phyloP scores from a whole-genome alignment of 495 filamentous ascomycete species.

The Monascus purpureus region DNA sequence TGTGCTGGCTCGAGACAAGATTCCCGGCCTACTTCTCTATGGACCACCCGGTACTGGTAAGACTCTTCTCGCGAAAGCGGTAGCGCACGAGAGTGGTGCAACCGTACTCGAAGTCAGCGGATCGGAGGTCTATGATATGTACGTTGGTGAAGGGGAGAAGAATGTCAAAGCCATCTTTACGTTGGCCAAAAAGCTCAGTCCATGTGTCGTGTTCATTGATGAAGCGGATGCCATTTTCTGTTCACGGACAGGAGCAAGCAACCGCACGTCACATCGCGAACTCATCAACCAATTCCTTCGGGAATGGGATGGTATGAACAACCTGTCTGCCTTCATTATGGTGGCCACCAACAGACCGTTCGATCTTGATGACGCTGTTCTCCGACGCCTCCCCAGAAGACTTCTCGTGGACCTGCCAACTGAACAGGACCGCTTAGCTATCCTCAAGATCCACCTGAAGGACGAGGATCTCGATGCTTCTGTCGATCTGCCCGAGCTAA shows the following conservation, averaged over 20 bases:
- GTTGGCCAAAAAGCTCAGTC: slow-evolving; percentile 81
- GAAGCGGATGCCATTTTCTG: slow-evolving; percentile 90
- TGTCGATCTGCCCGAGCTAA: slow-evolving; percentile 57
- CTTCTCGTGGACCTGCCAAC: slow-evolving; percentile 81
- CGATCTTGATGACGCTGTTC: slow-evolving; percentile 87
- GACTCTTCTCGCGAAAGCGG: slow-evolving; percentile 86
- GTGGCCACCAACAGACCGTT: slow-evolving; percentile 95
- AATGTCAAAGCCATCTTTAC: slow-evolving; percentile 89
- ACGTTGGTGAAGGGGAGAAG: slow-evolving; percentile 91
- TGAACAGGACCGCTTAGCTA: slow-evolving; percentile 59
- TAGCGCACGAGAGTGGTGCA: slow-evolving; percentile 86
- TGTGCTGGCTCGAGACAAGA: slow-evolving; percentile 80
- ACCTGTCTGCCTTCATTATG: slow-evolving; percentile 89
- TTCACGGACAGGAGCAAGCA: slow-evolving; percentile 43
- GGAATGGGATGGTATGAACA: slow-evolving; percentile 95
- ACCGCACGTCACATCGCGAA: slow-evolving; percentile 61
- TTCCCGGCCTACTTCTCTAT: slow-evolving; percentile 81
- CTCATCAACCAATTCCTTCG: slow-evolving; percentile 94
- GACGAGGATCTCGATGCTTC: slow-evolving; percentile 55
- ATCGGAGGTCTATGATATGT: slow-evolving; percentile 89
- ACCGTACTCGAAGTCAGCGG: slow-evolving; percentile 63
- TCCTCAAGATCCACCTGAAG: slow-evolving; percentile 73
- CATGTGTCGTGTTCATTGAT: slow-evolving; percentile 92
- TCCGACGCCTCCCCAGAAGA: slow-evolving; percentile 66
- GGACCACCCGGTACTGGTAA: slow-evolving; percentile 95